Percentiles rank a stretch among this genome's conserved stretches.
phyloP scores from a whole-genome alignment of 2,329 filamentous ascomycete genomes.

The Intubia oerlemansii region DNA sequence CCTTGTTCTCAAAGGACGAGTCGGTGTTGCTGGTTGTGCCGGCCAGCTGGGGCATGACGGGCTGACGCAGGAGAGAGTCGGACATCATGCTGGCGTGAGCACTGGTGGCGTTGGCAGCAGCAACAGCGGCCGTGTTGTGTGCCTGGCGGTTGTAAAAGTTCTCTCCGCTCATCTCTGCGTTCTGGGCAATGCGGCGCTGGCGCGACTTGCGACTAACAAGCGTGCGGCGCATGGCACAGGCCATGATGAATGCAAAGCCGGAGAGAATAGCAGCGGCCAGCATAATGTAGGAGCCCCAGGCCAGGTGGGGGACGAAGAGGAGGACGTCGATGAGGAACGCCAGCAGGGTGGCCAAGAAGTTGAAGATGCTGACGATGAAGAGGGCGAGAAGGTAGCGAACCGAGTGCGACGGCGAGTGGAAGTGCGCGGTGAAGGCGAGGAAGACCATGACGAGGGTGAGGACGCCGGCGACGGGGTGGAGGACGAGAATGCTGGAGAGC shows the following conservation, averaged over 20 bases:
- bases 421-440: constrained; percentile 61
- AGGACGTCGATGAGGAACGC: constrained; percentile 88
- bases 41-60: constrained; percentile 35
- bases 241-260: constrained; percentile 60
- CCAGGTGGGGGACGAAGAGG: constrained; percentile 80
- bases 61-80: constrained; percentile 16
- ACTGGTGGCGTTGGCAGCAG: constrained; percentile 15
- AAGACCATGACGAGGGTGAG: constrained; percentile 69
- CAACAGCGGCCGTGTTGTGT: constrained; percentile 19
- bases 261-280: constrained; percentile 75
- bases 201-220: constrained; percentile 83
- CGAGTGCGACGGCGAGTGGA: constrained; percentile 76
- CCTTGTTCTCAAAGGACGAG: constrained; percentile 41
- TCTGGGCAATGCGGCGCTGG: constrained; percentile 76
- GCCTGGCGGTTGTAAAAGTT: constrained; percentile 65
- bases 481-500: constrained; percentile 74
- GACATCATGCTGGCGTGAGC: background rate
- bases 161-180: constrained; percentile 91
- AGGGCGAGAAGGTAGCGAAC: constrained; percentile 68
- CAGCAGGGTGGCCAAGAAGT: constrained; percentile 56
- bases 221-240: constrained; percentile 86
- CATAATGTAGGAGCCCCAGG: constrained; percentile 88
- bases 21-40: constrained; percentile 31
- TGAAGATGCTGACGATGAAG: constrained; percentile 70
- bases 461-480: constrained; percentile 79